Conservation (phyloP, 192 early-diverging fungal species). For the Coemansia sp. region DNA sequence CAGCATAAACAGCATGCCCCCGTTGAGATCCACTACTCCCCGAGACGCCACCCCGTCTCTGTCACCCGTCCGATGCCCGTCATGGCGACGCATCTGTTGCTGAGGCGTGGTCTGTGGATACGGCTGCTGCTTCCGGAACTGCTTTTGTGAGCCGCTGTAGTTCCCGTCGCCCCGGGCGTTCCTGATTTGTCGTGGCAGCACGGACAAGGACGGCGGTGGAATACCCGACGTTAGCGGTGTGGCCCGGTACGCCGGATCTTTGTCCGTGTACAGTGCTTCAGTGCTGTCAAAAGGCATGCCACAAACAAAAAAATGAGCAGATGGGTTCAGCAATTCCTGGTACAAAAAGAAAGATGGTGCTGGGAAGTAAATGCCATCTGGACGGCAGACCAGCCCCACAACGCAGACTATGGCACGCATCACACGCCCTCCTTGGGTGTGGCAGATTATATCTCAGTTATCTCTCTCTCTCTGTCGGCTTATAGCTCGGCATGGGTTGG, state of each 20-base stretch:
- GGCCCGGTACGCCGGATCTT: constrained; percentile 18
- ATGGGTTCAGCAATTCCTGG: neutral
- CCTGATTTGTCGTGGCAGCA: constrained; percentile 3
- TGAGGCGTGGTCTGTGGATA: neutral
- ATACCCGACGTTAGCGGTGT: constrained; percentile 15
- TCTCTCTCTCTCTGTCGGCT: too few species aligned
- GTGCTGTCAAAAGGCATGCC: constrained; percentile 9
- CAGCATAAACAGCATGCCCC: neutral
- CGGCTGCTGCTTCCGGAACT: neutral
- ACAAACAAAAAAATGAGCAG: neutral
- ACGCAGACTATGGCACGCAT: too few species aligned
- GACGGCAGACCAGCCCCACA: too few species aligned
- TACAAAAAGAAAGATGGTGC: neutral
- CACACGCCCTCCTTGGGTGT: too few species aligned
- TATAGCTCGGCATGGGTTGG: constrained; percentile 10
- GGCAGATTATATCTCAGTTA: too few species aligned
- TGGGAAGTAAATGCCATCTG: too few species aligned
- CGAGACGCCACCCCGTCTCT: too few species aligned
- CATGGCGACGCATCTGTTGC: constrained; percentile 4
- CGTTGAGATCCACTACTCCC: too few species aligned
- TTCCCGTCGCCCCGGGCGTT: neutral
- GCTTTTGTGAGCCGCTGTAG: neutral
- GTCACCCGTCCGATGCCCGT: too few species aligned
- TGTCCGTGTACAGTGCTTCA: constrained; percentile 19
- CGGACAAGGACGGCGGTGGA: constrained; percentile 16